phyloP scores from a whole-genome alignment of 2,329 filamentous ascomycete species.

The Aspergillus felis region DNA sequence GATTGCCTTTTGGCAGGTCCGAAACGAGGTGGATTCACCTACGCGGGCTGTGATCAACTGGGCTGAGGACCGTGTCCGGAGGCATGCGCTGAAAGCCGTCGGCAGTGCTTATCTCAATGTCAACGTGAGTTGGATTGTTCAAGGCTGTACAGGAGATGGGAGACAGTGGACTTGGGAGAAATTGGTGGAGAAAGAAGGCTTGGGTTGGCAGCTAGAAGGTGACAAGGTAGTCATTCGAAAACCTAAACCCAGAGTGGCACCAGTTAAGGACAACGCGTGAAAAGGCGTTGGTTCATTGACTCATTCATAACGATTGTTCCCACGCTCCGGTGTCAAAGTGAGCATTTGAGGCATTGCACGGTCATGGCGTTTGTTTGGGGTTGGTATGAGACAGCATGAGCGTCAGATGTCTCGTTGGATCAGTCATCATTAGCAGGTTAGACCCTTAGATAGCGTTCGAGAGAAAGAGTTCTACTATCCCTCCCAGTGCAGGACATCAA shows the following conservation, averaged over 20 bases:
- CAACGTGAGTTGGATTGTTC: slow-evolving; percentile 67
- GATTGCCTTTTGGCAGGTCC: slow-evolving; percentile 69
- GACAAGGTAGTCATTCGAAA: slow-evolving; percentile 72
- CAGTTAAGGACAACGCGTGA: slow-evolving; percentile 11
- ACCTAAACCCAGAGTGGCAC: slow-evolving; percentile 26
- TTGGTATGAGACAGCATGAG: neutral
- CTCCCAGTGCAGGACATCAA: neutral
- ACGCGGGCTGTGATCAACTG: slow-evolving; percentile 75
- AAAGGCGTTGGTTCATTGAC: neutral
- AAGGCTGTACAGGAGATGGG: slow-evolving; percentile 43
- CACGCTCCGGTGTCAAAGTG: neutral
- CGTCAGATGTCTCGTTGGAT: neutral
- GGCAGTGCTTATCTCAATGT: slow-evolving; percentile 75
- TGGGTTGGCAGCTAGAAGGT: slow-evolving; percentile 80
- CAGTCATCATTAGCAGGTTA: neutral
- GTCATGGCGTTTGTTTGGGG: slow-evolving; percentile 1
- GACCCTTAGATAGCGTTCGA: slow-evolving; percentile 11
- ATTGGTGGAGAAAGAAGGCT: slow-evolving; percentile 62
- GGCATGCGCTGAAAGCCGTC: slow-evolving; percentile 80
- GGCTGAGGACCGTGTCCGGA: slow-evolving; percentile 68
- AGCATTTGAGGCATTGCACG: slow-evolving; percentile 1
- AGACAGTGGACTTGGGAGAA: slow-evolving; percentile 62
- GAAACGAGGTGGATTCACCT: slow-evolving; percentile 73
- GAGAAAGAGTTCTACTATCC: neutral
- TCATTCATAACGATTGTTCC: neutral